Evolutionary conservation across 2,329 filamentous ascomycete genomes (phyloP), one percentile per base, ranked within the genome.

Genomic region (Juglanconis juglandina): DNA sequence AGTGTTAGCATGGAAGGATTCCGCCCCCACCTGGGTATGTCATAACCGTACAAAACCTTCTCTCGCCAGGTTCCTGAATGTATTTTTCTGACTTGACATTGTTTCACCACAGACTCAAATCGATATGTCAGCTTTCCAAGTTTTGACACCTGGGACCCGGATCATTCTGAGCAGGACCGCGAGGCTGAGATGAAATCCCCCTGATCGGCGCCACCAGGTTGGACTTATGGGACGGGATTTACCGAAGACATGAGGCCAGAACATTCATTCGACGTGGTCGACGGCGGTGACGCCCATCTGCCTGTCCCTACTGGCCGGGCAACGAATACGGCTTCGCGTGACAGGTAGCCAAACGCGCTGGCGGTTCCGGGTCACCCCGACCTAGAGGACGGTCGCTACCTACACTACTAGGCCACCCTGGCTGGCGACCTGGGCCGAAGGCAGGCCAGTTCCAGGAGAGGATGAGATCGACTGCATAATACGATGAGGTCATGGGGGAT

Each of bases 81-180:
- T 7, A n/a, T 44, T 61, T 62, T 47, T 34, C 46, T 64, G 13
- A 58, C 58, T 68, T 54, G 68, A 64, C 41, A 51, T 7, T 46
- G 24, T 42, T 58, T 35, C 58, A 50, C 41, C 59, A 32, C 63
- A 75, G 72, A 72, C 54, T 74, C 75, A 68, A 81, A 78, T 59
- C 82, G 84, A 63, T 91, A 91, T 73, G 87, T 89, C 69, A 90
- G 87, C 76, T 91, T 91, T 70, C 88, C 88, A 14, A 88, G 83
- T 71, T 90, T 90, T 72, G 88, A 91, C 68, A 81, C 85, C 62
- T 90, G 87, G 78, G 82, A 83, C 47, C 76, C 76, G 24, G 78
- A 77, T 59, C 74, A 77, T 63, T 74, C 74, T 52, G 70, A 73
- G 39, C 74, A 77, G 34, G 75, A 75, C 46, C 75, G 77, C 60